Evolutionary conservation across 345 rosid genomes (phyloP).

Genomic region (Laguncularia racemosa): DNA sequence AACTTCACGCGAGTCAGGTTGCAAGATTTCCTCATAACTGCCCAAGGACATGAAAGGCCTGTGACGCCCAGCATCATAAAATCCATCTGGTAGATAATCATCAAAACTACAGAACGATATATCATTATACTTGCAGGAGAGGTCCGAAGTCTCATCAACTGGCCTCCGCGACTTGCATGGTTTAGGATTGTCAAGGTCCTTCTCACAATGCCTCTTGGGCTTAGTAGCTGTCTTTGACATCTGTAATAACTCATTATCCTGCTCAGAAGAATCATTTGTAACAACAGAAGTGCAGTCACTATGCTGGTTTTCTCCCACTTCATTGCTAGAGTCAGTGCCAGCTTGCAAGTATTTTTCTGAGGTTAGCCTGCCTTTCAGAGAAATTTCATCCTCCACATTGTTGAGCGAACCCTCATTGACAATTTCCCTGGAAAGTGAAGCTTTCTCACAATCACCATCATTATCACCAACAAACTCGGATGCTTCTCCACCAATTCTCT

Average conservation of each 20-base stretch:
- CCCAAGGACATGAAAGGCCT: conserved; percentile 68
- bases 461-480: conserved; percentile 34
- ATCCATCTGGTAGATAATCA: conserved; percentile 80
- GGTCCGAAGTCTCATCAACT: conserved; percentile 28
- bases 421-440: conserved; percentile 22
- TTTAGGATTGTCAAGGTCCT: conserved; percentile 78
- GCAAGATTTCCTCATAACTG: conserved; percentile 50
- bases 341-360: conserved; percentile 23
- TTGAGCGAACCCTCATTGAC: conserved; percentile 26
- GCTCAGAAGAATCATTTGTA: conserved; percentile 25
- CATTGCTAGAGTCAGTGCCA: conserved; percentile 16
- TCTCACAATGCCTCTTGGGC: conserved; percentile 66
- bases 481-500: conserved; percentile 24
- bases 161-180: conserved; percentile 69
- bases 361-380: conserved; percentile 20
- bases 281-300: conserved; percentile 31
- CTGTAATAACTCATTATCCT: conserved; percentile 42
- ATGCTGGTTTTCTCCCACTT: conserved; percentile 22
- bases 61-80: conserved; percentile 98
- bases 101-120: conserved; percentile 68
- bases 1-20: conserved; percentile 87
- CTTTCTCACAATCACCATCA: conserved; percentile 19
- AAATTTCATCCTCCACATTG: conserved; percentile 32
- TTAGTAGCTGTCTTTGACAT: conserved; percentile 28
- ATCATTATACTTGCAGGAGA: conserved; percentile 58